Evolutionary conservation across 768 basidiomycete species (phyloP).

Genomic region (Leccinum variicolor): DNA sequence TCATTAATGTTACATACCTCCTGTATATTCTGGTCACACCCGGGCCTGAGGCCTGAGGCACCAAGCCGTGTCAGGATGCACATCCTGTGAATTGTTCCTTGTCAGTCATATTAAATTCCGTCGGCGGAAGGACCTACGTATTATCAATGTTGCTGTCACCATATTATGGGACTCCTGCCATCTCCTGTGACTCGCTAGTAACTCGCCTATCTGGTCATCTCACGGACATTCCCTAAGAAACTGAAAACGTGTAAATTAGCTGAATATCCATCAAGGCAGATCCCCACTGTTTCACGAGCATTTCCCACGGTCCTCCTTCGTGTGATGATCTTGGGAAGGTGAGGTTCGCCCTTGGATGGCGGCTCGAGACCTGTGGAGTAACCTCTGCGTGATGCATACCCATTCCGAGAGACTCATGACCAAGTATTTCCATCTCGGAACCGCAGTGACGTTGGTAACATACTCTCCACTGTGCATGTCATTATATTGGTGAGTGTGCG

Average conservation of each 20-base stretch:
- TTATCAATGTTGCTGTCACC: too few species aligned
- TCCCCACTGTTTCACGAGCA: neutral
- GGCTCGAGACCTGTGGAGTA: neutral
- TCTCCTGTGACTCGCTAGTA: neutral
- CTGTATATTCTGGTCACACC: too few species aligned
- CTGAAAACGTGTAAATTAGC: neutral
- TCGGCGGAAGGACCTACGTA: neutral
- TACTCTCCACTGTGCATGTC: neutral
- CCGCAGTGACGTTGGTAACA: neutral
- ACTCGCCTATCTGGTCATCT: neutral
- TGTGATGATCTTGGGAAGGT: neutral
- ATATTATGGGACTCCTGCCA: neutral
- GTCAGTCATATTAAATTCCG: too few species aligned
- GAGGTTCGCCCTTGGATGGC: neutral
- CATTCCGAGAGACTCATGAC: neutral
- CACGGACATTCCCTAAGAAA: neutral
- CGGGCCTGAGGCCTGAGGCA: too few species aligned
- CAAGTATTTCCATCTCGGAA: neutral
- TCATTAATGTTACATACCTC: too few species aligned
- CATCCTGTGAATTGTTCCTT: too few species aligned
- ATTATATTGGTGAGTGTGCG: neutral
- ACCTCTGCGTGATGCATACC: neutral
- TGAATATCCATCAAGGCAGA: neutral
- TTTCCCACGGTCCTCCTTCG: neutral
- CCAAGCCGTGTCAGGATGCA: too few species aligned